Conservation (phyloP, 1,139 yeast species). For the Nakaseomyces nivariensis region DNA sequence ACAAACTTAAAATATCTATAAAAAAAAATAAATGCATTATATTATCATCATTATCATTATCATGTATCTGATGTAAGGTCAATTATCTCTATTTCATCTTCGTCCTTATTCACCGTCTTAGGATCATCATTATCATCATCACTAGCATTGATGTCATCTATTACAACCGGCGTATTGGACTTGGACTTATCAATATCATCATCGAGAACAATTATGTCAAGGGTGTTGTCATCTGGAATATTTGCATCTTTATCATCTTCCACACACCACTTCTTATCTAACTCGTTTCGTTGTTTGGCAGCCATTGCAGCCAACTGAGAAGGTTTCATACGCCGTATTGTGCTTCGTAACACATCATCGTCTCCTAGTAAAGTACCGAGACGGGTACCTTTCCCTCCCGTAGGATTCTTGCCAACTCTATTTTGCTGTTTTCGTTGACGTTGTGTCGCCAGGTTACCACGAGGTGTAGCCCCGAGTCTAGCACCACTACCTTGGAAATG, state of each 20-base stretch:
- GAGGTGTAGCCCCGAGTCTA: slow-evolving; percentile 24
- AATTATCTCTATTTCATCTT: not conserved
- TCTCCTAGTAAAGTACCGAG: not conserved
- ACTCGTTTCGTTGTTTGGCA: not conserved
- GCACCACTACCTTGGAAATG: slow-evolving; percentile 43
- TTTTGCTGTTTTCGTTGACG: not conserved
- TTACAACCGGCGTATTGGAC: slow-evolving; percentile 31
- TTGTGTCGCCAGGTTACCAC: not conserved
- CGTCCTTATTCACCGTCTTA: slow-evolving; percentile 11
- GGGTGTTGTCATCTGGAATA: not conserved
- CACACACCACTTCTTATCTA: slow-evolving; percentile 1
- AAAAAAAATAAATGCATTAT: not conserved
- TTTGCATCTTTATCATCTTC: not conserved
- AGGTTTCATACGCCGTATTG: not conserved
- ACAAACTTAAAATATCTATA: too few relatives aligned
- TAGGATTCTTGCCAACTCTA: not conserved
- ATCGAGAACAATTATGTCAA: not conserved
- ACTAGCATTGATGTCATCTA: slow-evolving; percentile 60
- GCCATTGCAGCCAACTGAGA: slow-evolving; percentile 1
- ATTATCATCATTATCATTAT: not conserved
- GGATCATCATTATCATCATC: slow-evolving; percentile 30
- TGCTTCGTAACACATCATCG: not conserved
- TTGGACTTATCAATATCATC: slow-evolving; percentile 1
- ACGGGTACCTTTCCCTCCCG: not conserved
- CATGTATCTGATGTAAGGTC: slow-evolving; percentile 1